Evolutionary conservation across 495 filamentous ascomycete species (phyloP), one percentile per base, ranked within the genome.

Genomic region (Penicillium waksmanii): DNA sequence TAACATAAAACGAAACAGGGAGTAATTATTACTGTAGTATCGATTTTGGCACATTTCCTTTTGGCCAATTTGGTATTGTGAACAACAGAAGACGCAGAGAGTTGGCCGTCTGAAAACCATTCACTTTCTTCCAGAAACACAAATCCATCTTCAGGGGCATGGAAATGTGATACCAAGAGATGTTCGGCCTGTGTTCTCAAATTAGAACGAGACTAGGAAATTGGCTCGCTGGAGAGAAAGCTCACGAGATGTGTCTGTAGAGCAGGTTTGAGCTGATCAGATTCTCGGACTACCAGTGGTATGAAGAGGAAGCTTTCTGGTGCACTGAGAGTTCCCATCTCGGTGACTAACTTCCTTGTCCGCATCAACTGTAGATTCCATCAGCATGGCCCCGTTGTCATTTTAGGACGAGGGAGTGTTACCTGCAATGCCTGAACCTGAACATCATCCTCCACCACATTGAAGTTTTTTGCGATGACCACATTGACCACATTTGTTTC

Each of bases 81-180:
- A 35, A 83, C 72, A 6, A 83, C 77, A 27, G 82, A 83, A 2
- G 78, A 76, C 11, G 68, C 44, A 3, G 82, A 83, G 0, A 63
- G 53, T 27, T 80, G 72, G 18, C 73, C 79, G 51, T 80, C 77
- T 1, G 80, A 78, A 10, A 77, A 65, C 72, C 73, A 74, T 33
- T 76, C 74, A 56, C 80, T 72, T 19, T 88, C 85, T 62, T 95
- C 89, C 2, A 90, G 70, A 58, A 94, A 86, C 1, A 83, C 78
- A 55, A 89, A 89, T 0, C 87, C 90, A 69, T 93, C 86, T 15
- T 86, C 82, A 4, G 82, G 77, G 35, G 87, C 80, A 67, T 98
- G 93, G 73, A 86, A 91, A 72, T 97, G 92, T 1, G 92, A 93
- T 17, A 98, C 85, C 66, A 93, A 90, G 58, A 98, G 85, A 62